Base-by-base conservation (phyloP, 164 flowering plant genomes). In the Platanus orientalis region DNA sequence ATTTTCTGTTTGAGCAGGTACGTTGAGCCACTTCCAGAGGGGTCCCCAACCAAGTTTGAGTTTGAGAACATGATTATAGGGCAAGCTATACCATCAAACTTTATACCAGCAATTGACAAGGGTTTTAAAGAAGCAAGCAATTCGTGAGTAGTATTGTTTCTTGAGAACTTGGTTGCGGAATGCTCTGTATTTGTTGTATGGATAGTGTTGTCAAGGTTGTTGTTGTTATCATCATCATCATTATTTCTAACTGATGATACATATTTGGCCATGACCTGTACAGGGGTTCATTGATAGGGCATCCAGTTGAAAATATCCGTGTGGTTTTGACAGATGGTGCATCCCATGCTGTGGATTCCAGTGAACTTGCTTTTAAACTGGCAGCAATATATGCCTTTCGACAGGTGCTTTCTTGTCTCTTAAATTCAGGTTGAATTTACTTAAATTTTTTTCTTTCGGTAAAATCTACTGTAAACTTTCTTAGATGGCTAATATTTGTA, bases 381-480 rank as follows among this genome's bases (percentile, higher is more conserved):
- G 99, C 99, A 61, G 50, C 99, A 53, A 95, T 95, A 52, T 92
- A 95, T 80, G 99, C 99, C 54, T 90, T 95, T 74, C 84, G 99
- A 87, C 89, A 92, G 97, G 99, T 92, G 48, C 1, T 30, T 52
- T 74, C 51, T 75, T 26, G 4, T 54, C 24, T 29, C 40, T 44
- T 51, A 23, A 44, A 19, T 60, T 47, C 17, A 6, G 24, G 49
- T 10, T 25, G 14, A 21, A 21, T 34, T 39, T 24, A 1, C n/a
- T n/a, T n/a, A n/a, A n/a, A n/a, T n/a, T n/a, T n/a, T 39, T 60
- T 26, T 13, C 50, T 0, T 56, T 5, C 42, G 6, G 54, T 24
- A 28, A 2, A 21, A 28, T n/a, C 7, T 61, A 14, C 5, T 16
- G 24, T 29, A 19, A 11, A 29, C 19, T 39, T 65, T 48, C 21